Evolutionary conservation across 306 rosid genomes (phyloP).

Genomic region (Glycine tomentella): DNA sequence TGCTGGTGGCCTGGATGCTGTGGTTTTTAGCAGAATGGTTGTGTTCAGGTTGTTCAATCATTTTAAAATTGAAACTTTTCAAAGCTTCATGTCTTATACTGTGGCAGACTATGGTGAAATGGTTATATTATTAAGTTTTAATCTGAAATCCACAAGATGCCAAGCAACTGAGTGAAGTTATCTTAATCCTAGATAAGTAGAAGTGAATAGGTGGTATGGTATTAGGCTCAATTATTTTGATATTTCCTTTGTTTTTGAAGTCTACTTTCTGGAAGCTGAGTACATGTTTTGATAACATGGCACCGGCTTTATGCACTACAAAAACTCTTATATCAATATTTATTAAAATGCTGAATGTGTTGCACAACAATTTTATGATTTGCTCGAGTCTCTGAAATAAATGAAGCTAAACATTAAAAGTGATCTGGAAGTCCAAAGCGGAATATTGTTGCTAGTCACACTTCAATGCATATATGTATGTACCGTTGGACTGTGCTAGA

Average conservation of each 20-base stretch:
- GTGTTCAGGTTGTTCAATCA: conserved; percentile 70
- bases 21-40: conserved; percentile 76
- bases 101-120: not conserved
- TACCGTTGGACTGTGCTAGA: not conserved
- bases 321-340: not conserved
- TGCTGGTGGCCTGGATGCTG: conserved; percentile 87
- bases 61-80: conserved; percentile 29
- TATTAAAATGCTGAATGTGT: not conserved
- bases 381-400: conserved; percentile 17
- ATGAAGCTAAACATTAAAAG: conserved; percentile 20
- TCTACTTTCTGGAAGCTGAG: not conserved
- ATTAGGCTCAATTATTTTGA: not conserved
- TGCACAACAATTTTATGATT: not conserved
- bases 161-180: conserved; percentile 4
- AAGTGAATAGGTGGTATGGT: conserved; percentile 18
- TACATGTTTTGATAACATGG: conserved; percentile 20
- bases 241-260: not conserved
- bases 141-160: not conserved
- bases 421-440: not conserved
- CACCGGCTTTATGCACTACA: not conserved
- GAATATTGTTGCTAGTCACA: not conserved
- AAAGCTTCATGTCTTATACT: conserved; percentile 13
- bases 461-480: conserved; percentile 3
- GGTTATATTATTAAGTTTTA: not conserved
- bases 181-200: conserved; percentile 24